These are phyloP conservation scores for Pyrenochaeta sp. DNA, from an alignment of 2,329 filamentous ascomycete genomes.

Conservation along the genomic window DNA sequence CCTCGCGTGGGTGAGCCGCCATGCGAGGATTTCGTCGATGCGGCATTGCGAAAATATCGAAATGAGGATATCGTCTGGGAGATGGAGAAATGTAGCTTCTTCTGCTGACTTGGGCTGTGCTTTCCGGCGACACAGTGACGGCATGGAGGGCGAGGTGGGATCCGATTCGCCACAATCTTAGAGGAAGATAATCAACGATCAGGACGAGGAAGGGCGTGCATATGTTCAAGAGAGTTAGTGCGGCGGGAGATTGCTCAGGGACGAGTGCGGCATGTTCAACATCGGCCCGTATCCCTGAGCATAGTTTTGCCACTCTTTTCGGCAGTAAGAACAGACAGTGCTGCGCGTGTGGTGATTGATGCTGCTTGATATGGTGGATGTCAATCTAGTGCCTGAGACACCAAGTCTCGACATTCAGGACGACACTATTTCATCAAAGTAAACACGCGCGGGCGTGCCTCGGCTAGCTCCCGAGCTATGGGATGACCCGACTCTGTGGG, in stretches of 20 bases:
- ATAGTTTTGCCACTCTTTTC: no score
- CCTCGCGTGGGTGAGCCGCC: conserved; percentile 30
- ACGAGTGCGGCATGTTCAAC: no score
- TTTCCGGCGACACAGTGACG: conserved; percentile 5
- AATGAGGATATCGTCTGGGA: conserved; percentile 44
- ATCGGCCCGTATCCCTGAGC: no score
- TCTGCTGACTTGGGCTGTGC: background rate
- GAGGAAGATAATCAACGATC: background rate
- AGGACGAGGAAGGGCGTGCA: background rate
- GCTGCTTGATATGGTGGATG: no score
- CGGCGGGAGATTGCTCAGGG: background rate
- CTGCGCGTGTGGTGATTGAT: no score
- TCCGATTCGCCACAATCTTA: background rate
- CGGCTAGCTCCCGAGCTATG: no score
- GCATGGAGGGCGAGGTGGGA: background rate
- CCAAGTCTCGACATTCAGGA: no score
- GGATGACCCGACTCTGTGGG: no score
- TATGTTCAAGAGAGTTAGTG: background rate
- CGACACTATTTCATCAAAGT: no score
- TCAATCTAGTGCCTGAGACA: no score
- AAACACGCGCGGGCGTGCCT: no score
- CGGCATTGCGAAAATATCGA: conserved; percentile 35
- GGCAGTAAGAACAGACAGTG: no score
- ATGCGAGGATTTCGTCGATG: conserved; percentile 36
- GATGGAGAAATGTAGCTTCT: conserved; percentile 15